These are phyloP conservation scores for Allodekkera sacchari DNA, from an alignment of 805 yeast genomes.

Conservation along the genomic window DNA sequence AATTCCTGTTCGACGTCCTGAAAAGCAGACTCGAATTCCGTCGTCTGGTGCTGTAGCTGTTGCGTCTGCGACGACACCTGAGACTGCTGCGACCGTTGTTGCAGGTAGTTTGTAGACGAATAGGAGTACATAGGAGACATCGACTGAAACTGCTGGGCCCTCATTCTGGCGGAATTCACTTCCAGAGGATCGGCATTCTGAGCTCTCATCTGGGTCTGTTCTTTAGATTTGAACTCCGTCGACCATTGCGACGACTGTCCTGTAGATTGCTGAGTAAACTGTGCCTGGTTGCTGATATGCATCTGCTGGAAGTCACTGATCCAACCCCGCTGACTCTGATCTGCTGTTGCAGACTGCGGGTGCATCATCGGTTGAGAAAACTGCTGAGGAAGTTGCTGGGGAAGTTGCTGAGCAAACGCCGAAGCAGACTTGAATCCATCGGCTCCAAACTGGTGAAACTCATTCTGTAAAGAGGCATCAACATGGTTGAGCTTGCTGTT, in stretches of 20 bases:
- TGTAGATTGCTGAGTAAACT: not conserved
- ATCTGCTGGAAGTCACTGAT: conserved; percentile 3
- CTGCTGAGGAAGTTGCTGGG: not conserved
- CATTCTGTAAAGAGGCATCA: not conserved
- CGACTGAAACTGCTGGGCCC: not conserved
- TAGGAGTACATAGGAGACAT: not conserved
- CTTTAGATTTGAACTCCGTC: not conserved
- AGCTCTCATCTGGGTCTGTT: not conserved
- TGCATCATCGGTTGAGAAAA: not conserved
- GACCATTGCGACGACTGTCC: conserved; percentile 1
- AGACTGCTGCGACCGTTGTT: not conserved
- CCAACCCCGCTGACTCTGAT: not conserved
- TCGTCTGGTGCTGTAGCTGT: not conserved
- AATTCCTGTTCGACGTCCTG: conserved; percentile 1
- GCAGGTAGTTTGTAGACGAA: not conserved
- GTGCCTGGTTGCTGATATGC: not conserved
- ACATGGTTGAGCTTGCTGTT: not conserved
- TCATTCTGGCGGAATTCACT: too few relatives aligned
- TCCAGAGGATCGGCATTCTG: conserved; percentile 1
- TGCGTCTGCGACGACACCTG: conserved; percentile 1
- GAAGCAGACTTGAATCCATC: not conserved
- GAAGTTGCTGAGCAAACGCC: not conserved
- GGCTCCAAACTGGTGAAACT: conserved; percentile 1
- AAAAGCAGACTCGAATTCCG: conserved; percentile 4
- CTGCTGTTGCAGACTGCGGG: too few relatives aligned